phyloP scores from a whole-genome alignment of 257 asterid species.

The Oldenlandia corymbosa region DNA sequence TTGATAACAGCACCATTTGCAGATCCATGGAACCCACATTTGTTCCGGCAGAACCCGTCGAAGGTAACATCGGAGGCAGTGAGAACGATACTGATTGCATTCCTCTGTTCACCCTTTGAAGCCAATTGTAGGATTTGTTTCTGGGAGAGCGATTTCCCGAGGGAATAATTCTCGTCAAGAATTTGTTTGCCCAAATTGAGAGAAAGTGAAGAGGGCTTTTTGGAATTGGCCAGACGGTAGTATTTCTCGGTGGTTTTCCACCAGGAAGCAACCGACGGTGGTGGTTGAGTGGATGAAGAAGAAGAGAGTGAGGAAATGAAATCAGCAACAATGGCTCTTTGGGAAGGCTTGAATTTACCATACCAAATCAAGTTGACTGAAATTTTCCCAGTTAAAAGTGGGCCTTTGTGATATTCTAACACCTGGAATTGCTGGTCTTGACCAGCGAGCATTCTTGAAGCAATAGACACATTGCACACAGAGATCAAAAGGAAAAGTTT shows the following conservation, averaged over 20 bases:
- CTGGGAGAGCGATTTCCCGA: conserved; percentile 56
- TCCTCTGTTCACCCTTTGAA: conserved; percentile 39
- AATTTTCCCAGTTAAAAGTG: conserved; percentile 54
- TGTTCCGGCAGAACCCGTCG: conserved; percentile 49
- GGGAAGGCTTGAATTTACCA: conserved; percentile 63
- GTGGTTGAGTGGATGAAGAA: conserved; percentile 15
- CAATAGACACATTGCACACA: conserved; percentile 21
- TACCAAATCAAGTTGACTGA: conserved; percentile 62
- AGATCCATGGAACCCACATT: conserved; percentile 60
- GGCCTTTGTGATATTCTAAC: conserved; percentile 55
- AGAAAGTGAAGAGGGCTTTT: conserved; percentile 28
- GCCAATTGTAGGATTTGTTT: conserved; percentile 45
- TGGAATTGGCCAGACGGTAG: conserved; percentile 47
- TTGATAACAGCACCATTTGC: conserved; percentile 15
- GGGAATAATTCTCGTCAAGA: conserved; percentile 29
- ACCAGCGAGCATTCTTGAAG: conserved; percentile 22
- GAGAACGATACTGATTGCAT: conserved; percentile 54
- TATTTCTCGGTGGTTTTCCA: conserved; percentile 61
- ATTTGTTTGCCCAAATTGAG: conserved; percentile 43
- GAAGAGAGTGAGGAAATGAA: conserved; percentile 54
- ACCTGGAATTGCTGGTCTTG: conserved; percentile 28
- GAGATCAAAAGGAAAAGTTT: conserved; percentile 25
- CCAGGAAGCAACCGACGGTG: conserved; percentile 65
- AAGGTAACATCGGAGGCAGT: conserved; percentile 52
- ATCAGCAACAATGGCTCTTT: conserved; percentile 55